Base-by-base conservation (phyloP, 257 asterid species). In the Scutellaria barbata region DNA sequence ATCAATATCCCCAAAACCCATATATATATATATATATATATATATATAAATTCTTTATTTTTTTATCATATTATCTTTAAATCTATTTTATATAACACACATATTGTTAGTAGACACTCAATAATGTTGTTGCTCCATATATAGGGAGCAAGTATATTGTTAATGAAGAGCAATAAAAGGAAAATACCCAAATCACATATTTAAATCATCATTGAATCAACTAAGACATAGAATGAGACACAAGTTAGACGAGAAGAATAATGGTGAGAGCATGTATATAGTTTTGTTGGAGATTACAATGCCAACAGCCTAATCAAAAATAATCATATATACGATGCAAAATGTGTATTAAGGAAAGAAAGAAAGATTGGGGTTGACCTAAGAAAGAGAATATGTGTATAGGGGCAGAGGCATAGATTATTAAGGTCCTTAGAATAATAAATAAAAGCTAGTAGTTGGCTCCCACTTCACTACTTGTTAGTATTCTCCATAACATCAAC, bases 381-480 rank as follows among this genome's bases (percentile, higher is more conserved):
- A 30, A 30, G 2, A 30, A 30, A 30, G 35, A 3, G 5, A 30
- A 30, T 30, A 30, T 30, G 35, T 30, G 35, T 30, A 30, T 30
- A 30, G 35, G 35, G 4, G 35, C 35, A 22, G 25, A 22, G 25
- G 25, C 25, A 22, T 22, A 22, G 25, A 22, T 22, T 22, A 22
- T 22, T 22, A 22, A 22, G 35, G 35, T 30, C 35, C 35, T 30
- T 4, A 2, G 35, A 30, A 30, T 2, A 30, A 2, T 30, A 30
- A 30, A 30, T 30, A 30, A 30, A 30, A 30, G 14, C 40, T 4
- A 50, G 25, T 58, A 41, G 81, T 72, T 77, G 73, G 78, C 53
- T 66, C 66, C 77, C 74, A 66, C 74, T 77, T 25, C 54, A 68
- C 53, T 76, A 11, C 43, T 8, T 7, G 52, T 60, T 65, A 71